Base-by-base conservation (phyloP, 2,329 filamentous ascomycete species). In the Aureobasidium sp. region DNA sequence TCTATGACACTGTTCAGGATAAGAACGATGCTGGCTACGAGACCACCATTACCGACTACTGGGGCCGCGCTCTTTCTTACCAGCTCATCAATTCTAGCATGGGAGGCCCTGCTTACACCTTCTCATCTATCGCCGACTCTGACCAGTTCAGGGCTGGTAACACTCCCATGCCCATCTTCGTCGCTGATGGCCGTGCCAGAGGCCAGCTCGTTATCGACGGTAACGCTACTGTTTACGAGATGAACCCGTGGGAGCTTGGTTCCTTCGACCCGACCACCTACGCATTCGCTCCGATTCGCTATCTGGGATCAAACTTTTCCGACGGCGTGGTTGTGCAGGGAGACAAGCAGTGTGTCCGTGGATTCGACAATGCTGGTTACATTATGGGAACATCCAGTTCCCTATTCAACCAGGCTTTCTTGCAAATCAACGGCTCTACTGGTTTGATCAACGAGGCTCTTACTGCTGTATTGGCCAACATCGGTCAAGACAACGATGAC, bases 331-430 rank as follows among this genome's bases (percentile, higher is more conserved):
- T 94, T 22, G 76, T 82, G 0, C 71, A 77, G 12, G 72, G 79
- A 61, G 81, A 82, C 47, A 72, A 76, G 31, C 71, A 75, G 34
- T 96, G 92, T 70, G 81, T 95, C 17, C 79, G 82, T 8, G 92
- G 92, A 0, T 91, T 91, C 66, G 92, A 96, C 74, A 91, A 91
- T 68, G 83, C 83, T 27, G 90, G 90, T 7, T 96, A 84, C 70
- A 79, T 96, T 29, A 91, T 96, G 84, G 91, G 91, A 56, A 96
- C 91, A 0, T 91, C 87, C 25, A 90, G 87, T 1, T 88, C 89
- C 0, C 80, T 96, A 1, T 96, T 96, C 81, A 96, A 96, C 76
- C 79, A 86, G 68, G 83, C 89, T 68, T 75, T 96, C 20, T 78
- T 91, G 3, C 75, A 84, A 12, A 78, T 93, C 61, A 82, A 90